Conservation (phyloP, 192 early-diverging fungal genomes). For the Physocladia obscura region DNA sequence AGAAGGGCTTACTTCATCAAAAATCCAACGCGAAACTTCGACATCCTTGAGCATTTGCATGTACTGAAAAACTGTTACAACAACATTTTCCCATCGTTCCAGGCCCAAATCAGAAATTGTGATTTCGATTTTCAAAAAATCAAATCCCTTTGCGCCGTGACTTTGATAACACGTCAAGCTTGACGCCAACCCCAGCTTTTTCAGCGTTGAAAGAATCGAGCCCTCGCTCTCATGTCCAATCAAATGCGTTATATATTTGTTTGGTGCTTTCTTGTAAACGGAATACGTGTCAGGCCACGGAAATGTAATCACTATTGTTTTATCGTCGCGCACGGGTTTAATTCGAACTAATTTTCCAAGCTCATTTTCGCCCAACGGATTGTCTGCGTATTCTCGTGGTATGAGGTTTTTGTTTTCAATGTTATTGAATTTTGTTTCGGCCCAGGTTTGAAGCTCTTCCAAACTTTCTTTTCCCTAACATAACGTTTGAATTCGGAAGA, state of each 20-base stretch:
- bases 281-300: conserved; percentile 79
- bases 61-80: conserved; percentile 81
- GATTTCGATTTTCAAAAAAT: conserved; percentile 81
- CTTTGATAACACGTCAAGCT: conserved; percentile 63
- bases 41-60: conserved; percentile 72
- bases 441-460: conserved; percentile 79
- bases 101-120: conserved; percentile 83
- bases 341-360: conserved; percentile 60
- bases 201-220: conserved; percentile 80
- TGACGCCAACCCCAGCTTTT: conserved; percentile 85
- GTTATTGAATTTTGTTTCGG: conserved; percentile 73
- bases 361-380: conserved; percentile 75
- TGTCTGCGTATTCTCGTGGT: conserved; percentile 62
- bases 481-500: background rate
- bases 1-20: conserved; percentile 65
- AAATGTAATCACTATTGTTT: conserved; percentile 76
- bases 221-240: conserved; percentile 90
- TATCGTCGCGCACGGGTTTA: conserved; percentile 69
- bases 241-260: conserved; percentile 79
- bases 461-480: conserved; percentile 67
- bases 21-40: conserved; percentile 75
- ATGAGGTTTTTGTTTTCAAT: conserved; percentile 74
- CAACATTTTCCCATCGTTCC: conserved; percentile 72
- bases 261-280: conserved; percentile 55
- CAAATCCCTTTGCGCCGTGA: conserved; percentile 67